Percentiles rank a stretch among this genome's conserved stretches.
These are phyloP conservation scores for Termitomyces heimii DNA, from an alignment of 768 basidiomycete species.

Conservation along the genomic window DNA sequence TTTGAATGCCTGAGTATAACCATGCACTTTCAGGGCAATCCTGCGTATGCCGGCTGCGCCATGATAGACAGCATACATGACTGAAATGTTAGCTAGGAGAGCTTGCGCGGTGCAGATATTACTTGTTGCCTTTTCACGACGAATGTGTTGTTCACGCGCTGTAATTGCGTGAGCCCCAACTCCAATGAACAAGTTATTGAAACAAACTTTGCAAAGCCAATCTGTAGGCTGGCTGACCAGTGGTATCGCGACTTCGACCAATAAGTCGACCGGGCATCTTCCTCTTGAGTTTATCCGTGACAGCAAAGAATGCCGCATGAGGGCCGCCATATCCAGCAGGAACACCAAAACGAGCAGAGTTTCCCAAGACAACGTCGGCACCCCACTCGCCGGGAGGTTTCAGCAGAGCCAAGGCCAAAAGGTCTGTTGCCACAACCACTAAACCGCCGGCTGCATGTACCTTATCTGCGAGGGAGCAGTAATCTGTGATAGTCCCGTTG, in stretches of 20 bases:
- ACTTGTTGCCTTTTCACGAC: slow-evolving; percentile 96
- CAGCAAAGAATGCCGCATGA: slow-evolving; percentile 96
- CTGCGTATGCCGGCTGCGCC: slow-evolving; percentile 80
- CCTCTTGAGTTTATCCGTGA: slow-evolving; percentile 85
- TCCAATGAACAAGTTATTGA: neutral
- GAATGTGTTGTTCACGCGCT: slow-evolving; percentile 97
- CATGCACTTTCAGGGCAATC: slow-evolving; percentile 90
- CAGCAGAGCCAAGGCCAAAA: slow-evolving; percentile 87
- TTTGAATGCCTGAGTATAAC: slow-evolving; percentile 75
- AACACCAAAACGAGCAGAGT: slow-evolving; percentile 95
- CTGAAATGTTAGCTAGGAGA: slow-evolving; percentile 97
- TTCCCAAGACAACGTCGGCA: slow-evolving; percentile 92
- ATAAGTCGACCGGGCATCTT: slow-evolving; percentile 99
- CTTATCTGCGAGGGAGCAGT: slow-evolving; percentile 51
- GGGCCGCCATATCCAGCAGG: slow-evolving; percentile 97
- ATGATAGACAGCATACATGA: slow-evolving; percentile 98
- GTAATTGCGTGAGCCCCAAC: neutral
- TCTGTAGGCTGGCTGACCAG: slow-evolving; percentile 86
- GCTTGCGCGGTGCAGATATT: slow-evolving; percentile 99
- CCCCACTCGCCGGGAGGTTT: slow-evolving; percentile 99
- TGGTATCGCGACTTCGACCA: slow-evolving; percentile 79
- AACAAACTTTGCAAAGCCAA: slow-evolving; percentile 88
- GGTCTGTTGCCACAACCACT: slow-evolving; percentile 84
- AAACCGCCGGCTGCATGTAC: slow-evolving; percentile 76
- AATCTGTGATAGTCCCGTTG: slow-evolving; percentile 78